Evolutionary conservation across 2,329 filamentous ascomycete genomes (phyloP), one percentile per base, ranked within the genome.

Genomic region (Pezicula carpinea): DNA sequence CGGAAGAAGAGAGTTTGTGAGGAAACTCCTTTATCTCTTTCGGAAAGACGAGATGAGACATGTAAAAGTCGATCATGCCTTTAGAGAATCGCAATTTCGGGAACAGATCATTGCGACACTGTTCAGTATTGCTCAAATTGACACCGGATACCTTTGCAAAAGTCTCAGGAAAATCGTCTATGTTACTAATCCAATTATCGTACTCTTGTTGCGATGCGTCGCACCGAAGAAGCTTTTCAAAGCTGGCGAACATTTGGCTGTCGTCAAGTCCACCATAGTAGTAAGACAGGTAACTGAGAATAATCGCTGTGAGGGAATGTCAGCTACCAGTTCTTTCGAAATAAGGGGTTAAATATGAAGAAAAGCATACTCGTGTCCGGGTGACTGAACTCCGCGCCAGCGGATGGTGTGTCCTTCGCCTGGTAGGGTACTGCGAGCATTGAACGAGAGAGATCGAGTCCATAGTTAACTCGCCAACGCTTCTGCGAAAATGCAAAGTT

Each of bases 401-500:
- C 61, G 0, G 75, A 68, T 0, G 80, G 81, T 3, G 54, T 72
- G 42, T 81, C 80, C 46, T 85, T 85, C 0, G 79, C 79, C 7
- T 69, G 68, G 52, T 74, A 86, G 0, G 80, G 82, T 0, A 86
- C 77, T 0, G 76, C 75, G 0, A 85, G 68, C 42, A 60, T 66
- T 0, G 73, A 77, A 2, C 78, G 61, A 0, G 50, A 56, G 0
- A 55, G 49, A 54, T 80, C 73, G 0, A 77, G 66, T 0, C 84
- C 83, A 49, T 82, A 88, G 45, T 85, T 75, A 0, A 88, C 82
- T 3, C 76, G 65, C 78, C 79, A 88, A 1, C 82, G 67, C 54
- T 86, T 87, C 13, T 74, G 63, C 0, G 65, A 61, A 0, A 87
- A 64, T 0, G 66, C 68, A 48, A 82, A 83, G 0, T 55, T 54